Evolutionary conservation across 768 basidiomycete genomes (phyloP).

Genomic region (Podaxis mareebaensis): DNA sequence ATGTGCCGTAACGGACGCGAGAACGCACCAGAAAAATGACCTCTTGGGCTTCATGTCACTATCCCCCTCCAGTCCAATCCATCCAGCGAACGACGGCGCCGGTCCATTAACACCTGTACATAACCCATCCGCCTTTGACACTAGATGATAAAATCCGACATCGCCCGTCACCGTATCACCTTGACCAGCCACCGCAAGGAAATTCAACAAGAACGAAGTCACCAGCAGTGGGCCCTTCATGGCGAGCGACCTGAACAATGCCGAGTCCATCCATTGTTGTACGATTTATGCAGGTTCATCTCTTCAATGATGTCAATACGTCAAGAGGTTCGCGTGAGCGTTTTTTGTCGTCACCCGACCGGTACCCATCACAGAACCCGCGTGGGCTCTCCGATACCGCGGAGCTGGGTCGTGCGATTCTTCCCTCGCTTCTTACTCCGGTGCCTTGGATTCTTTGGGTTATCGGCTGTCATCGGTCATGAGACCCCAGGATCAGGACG

Average conservation of each 20-base stretch:
- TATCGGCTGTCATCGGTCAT: background rate
- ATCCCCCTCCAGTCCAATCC: conserved; percentile 32
- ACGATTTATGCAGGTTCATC: too few species aligned
- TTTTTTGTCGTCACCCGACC: conserved; percentile 5
- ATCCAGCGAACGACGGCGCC: conserved; percentile 20
- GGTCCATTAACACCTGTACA: conserved; percentile 8
- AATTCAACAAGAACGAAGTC: background rate
- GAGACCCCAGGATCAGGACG: background rate
- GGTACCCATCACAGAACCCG: conserved; percentile 5
- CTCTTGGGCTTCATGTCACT: conserved; percentile 23
- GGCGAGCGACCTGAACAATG: background rate
- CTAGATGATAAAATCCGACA: conserved; percentile 3
- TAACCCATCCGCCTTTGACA: conserved; percentile 1
- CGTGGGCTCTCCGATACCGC: background rate
- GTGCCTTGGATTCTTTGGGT: background rate
- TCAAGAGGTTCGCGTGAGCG: background rate
- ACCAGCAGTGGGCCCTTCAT: background rate
- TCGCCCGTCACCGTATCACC: background rate
- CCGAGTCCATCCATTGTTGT: background rate
- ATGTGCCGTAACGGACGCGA: background rate
- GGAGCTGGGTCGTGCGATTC: background rate
- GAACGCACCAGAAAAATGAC: conserved; percentile 23
- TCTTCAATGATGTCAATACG: too few species aligned
- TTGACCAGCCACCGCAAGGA: background rate
- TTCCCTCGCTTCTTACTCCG: background rate